Evolutionary conservation across 2,329 filamentous ascomycete species (phyloP).

Genomic region (Beauveria sp.): DNA sequence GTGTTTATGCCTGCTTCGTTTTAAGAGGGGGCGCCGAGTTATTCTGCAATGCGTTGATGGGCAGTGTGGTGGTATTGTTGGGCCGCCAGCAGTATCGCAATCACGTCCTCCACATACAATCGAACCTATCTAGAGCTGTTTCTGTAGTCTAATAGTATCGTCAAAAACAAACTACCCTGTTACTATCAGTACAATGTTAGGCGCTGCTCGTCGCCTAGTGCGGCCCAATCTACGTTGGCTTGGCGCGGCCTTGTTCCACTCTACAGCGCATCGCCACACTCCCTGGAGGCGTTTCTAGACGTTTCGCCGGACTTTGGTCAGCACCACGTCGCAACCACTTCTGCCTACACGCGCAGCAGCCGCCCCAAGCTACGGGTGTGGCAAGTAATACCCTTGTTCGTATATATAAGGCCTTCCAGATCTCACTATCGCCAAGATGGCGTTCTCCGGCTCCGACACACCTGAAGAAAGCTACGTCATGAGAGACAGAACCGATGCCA

Average conservation of each 20-base stretch:
- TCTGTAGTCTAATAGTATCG: too few species aligned
- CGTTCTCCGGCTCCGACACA: conserved; percentile 35
- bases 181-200: too few species aligned
- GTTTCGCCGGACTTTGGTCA: conserved; percentile 10
- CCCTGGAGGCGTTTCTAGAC: conserved; percentile 11
- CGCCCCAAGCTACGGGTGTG: neutral
- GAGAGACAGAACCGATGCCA: conserved; percentile 65
- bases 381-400: neutral
- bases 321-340: conserved; percentile 5
- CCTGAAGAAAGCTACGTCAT: conserved; percentile 60
- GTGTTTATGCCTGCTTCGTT: too few species aligned
- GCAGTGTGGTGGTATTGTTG: too few species aligned
- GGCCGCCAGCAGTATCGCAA: too few species aligned
- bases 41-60: too few species aligned
- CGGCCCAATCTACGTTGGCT: neutral
- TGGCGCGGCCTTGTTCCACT: conserved; percentile 10
- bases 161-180: too few species aligned
- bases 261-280: conserved; percentile 2
- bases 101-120: too few species aligned
- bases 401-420: neutral
- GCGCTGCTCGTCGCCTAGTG: neutral
- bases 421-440: conserved; percentile 34
- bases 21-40: too few species aligned
- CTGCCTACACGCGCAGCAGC: conserved; percentile 5
- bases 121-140: too few species aligned